Percentiles rank a stretch among this genome's conserved stretches.
Conservation (phyloP, 176 grass and related monocot genomes). For the Aegilops longissima region DNA sequence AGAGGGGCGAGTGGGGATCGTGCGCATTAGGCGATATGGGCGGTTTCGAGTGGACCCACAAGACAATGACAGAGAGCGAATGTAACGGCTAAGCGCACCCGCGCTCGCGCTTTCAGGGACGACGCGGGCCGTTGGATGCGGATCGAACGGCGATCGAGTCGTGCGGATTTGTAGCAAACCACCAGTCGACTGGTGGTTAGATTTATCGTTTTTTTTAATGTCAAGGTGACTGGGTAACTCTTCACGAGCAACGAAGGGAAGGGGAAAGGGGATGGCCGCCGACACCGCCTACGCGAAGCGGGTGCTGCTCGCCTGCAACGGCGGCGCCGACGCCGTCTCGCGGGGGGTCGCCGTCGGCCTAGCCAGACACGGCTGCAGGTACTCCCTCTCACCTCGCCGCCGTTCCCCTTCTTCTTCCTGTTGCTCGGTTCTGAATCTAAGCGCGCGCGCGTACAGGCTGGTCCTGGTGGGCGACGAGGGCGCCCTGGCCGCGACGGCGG, state of each 20-base stretch:
- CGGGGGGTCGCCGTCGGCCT: constrained; percentile 66
- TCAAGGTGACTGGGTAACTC: no score
- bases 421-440: not conserved
- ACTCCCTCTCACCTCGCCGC: not conserved
- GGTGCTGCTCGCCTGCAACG: constrained; percentile 62
- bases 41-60: no score
- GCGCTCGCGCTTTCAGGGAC: no score
- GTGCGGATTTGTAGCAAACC: no score
- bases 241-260: not conserved
- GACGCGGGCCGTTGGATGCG: no score
- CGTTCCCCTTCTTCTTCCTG: not conserved
- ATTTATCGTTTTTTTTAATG: no score
- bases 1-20: no score
- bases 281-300: constrained; percentile 40
- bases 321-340: constrained; percentile 70
- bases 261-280: constrained; percentile 40
- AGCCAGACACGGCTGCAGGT: constrained; percentile 78
- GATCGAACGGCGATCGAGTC: no score
- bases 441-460: constrained; percentile 24
- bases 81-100: no score
- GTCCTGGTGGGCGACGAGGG: constrained; percentile 70
- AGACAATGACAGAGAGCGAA: no score
- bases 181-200: no score
- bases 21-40: no score
- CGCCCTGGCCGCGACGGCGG: constrained; percentile 35